phyloP scores from a whole-genome alignment of 2,329 filamentous ascomycete genomes.

The Pseudogymnoascus sp. region DNA sequence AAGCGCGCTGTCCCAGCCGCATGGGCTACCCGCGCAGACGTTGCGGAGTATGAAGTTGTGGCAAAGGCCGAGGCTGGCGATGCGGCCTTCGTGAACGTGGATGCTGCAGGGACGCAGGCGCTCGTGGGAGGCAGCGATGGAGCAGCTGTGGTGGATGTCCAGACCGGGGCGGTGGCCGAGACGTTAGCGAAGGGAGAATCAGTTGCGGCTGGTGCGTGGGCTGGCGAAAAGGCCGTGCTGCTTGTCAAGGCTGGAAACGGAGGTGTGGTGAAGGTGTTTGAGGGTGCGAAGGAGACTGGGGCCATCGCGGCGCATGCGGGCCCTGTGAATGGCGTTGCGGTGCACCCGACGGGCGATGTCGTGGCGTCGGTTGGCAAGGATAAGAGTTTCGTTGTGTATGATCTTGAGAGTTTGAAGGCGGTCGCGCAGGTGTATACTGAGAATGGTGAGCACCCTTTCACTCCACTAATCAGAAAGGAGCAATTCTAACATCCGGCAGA shows the following conservation, averaged over 20 bases:
- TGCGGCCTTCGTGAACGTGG: slow-evolving; percentile 47
- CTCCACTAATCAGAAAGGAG: background rate
- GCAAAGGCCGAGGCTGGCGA: slow-evolving; percentile 49
- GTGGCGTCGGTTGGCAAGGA: slow-evolving; percentile 82
- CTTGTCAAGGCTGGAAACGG: slow-evolving; percentile 21
- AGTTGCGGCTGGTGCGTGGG: slow-evolving; percentile 50
- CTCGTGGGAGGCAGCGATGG: slow-evolving; percentile 57
- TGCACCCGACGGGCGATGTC: slow-evolving; percentile 77
- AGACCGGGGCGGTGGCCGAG: slow-evolving; percentile 28
- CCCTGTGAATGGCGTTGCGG: slow-evolving; percentile 63
- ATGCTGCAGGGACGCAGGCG: slow-evolving; percentile 50
- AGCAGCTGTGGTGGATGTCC: slow-evolving; percentile 45
- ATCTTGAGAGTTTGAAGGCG: slow-evolving; percentile 57
- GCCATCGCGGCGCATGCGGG: slow-evolving; percentile 77
- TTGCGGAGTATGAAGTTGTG: slow-evolving; percentile 51
- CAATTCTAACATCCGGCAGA: slow-evolving; percentile 18
- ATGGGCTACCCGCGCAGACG: slow-evolving; percentile 70
- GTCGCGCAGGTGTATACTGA: slow-evolving; percentile 75
- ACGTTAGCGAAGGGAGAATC: slow-evolving; percentile 44
- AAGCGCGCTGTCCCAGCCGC: slow-evolving; percentile 79
- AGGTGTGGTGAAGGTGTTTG: slow-evolving; percentile 68
- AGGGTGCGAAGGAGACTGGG: slow-evolving; percentile 60
- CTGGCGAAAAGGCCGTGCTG: slow-evolving; percentile 25
- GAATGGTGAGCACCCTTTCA: slow-evolving; percentile 51
- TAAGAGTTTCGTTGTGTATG: slow-evolving; percentile 89